These are phyloP conservation scores for Symbiotaphrina buchneri DNA, from an alignment of 495 filamentous ascomycete species.

Conservation along the genomic window DNA sequence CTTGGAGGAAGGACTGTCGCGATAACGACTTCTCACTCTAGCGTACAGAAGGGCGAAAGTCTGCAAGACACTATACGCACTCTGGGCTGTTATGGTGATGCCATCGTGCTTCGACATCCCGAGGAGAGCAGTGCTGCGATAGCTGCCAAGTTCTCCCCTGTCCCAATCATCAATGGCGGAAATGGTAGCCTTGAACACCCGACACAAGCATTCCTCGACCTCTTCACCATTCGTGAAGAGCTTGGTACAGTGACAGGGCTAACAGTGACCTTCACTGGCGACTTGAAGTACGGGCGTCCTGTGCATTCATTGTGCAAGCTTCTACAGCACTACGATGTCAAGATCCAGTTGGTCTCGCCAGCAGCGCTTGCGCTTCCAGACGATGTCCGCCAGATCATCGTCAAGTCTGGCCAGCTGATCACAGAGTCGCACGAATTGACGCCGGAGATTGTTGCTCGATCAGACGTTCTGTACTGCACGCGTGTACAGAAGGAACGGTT, in stretches of 20 bases:
- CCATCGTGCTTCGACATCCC: constrained; percentile 82
- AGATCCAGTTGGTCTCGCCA: constrained; percentile 77
- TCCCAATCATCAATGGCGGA: constrained; percentile 90
- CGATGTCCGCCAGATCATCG: constrained; percentile 45
- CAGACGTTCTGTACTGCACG: constrained; percentile 89
- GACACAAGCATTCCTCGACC: constrained; percentile 93
- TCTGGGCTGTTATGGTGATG: constrained; percentile 82
- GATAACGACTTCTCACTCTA: constrained; percentile 59
- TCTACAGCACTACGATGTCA: constrained; percentile 82
- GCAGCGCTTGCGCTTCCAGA: constrained; percentile 52
- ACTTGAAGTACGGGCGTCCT: constrained; percentile 78
- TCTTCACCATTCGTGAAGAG: constrained; percentile 96
- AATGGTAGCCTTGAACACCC: constrained; percentile 92
- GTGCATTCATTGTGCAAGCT: constrained; percentile 89
- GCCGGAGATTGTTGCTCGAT: constrained; percentile 57
- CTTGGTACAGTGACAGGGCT: constrained; percentile 82
- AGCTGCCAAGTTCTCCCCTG: constrained; percentile 65
- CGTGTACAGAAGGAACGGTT: constrained; percentile 94
- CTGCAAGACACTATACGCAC: constrained; percentile 88
- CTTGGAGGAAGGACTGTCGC: constrained; percentile 67
- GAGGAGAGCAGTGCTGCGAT: constrained; percentile 51
- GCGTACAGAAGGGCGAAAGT: constrained; percentile 77
- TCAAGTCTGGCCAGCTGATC: constrained; percentile 48
- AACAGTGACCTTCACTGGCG: constrained; percentile 87
- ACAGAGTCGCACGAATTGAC: constrained; percentile 57